Base-by-base conservation (phyloP, 2,329 filamentous ascomycete species). In the Madurella fahalii region DNA sequence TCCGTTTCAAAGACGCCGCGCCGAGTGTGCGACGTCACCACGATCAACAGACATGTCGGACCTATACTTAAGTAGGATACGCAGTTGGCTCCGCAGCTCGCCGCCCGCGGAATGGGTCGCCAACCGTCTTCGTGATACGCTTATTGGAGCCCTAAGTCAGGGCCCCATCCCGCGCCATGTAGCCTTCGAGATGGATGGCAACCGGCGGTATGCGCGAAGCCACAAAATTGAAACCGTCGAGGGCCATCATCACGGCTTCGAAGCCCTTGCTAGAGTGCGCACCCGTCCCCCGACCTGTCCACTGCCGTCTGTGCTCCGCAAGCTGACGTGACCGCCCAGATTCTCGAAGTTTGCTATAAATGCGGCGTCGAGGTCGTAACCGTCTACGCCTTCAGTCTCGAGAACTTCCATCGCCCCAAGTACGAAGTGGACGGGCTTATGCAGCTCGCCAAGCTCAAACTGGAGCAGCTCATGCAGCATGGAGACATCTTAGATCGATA, bases 141-240 rank as follows among this genome's bases (percentile, higher is more conserved):
- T 97, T 59, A 94, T 99, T 63, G 90, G 90, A 52, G 88, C 92
- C 47, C 75, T 97, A 51, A 86, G 86, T 67, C 93, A 96, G 72
- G 94, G 94, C 0, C 90, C 91, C 2, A 87, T 99, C 52, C 94
- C 94, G 9, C 86, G 90, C 67, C 94, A 99, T 82, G 84, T 99
- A 57, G 94, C 94, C n/a, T 99, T 99, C 68, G 93, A 96, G 64
- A 99, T 99, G 94, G 94, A 99, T 70, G 94, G 94, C 53, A 99
- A 99, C 73, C 79, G 94, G 65, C 87, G 94, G 44, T 99, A 95
- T 75, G 94, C 94, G 13, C 82, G 89, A 58, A 88, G 81, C 59
- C 90, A 94, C 74, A 85, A 93, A 61, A 96, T 99, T 69, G 94
- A 99, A 76, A 96, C 92, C 0, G 86, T 97, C 34, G 93, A 99